Conservation (phyloP, 208 protist genomes). For the Wallacemonas rigidus region DNA sequence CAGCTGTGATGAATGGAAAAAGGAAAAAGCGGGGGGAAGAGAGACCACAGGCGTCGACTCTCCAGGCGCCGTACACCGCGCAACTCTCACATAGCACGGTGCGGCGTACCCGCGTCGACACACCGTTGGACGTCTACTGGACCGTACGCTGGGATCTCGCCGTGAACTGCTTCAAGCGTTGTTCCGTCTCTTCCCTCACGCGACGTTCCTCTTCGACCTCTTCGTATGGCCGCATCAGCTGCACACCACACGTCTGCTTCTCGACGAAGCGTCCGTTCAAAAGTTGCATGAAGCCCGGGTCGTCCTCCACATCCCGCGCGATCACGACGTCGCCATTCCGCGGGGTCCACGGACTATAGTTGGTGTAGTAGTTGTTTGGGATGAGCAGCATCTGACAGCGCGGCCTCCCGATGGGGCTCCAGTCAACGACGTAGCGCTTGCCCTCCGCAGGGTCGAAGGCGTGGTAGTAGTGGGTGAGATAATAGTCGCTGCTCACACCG, state of each 20-base stretch:
- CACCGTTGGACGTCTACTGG: no score
- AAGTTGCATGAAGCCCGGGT: slow-evolving; percentile 79
- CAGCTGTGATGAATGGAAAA: no score
- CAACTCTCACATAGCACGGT: no score
- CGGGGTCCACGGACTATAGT: slow-evolving; percentile 87
- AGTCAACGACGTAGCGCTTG: slow-evolving; percentile 69
- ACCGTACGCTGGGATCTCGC: neutral
- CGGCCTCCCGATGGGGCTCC: slow-evolving; percentile 72
- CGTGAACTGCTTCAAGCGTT: neutral
- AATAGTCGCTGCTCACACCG: slow-evolving; percentile 84
- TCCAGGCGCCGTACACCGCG: no score
- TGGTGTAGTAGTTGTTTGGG: slow-evolving; percentile 80
- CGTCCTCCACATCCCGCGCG: slow-evolving; percentile 61
- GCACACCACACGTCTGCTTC: slow-evolving; percentile 74
- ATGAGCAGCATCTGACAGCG: slow-evolving; percentile 75
- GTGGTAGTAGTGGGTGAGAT: slow-evolving; percentile 78
- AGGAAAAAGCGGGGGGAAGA: no score
- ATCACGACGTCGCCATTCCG: slow-evolving; percentile 81
- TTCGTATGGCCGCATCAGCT: slow-evolving; percentile 59
- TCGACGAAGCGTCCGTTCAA: slow-evolving; percentile 86
- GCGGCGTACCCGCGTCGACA: no score
- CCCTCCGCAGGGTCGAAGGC: slow-evolving; percentile 73
- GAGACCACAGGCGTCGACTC: no score
- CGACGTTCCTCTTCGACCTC: slow-evolving; percentile 36
- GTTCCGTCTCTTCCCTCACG: slow-evolving; percentile 18